Conservation (phyloP, 768 basidiomycete genomes). For the Lactarius hengduanensis region DNA sequence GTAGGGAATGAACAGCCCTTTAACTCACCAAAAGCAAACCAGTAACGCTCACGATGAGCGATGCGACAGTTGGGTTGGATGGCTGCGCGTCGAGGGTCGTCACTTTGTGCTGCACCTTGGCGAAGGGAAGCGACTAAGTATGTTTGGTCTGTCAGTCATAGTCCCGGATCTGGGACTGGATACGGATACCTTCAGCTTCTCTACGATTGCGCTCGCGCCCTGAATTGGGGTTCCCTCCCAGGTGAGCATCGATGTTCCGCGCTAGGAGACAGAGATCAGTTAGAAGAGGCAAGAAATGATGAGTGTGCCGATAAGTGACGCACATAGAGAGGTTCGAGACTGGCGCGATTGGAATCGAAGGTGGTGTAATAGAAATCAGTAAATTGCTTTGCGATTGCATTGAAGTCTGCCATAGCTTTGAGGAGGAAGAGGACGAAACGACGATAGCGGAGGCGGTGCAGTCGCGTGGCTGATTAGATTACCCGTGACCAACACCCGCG, state of each 20-base stretch:
- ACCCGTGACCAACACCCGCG: neutral
- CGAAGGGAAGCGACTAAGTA: constrained; percentile 68
- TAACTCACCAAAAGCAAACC: constrained; percentile 69
- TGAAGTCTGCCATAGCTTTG: constrained; percentile 66
- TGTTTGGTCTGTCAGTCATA: neutral
- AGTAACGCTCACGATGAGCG: constrained; percentile 83
- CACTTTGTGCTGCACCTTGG: constrained; percentile 75
- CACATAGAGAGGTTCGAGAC: constrained; percentile 74
- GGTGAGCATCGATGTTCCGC: constrained; percentile 77
- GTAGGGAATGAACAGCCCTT: neutral
- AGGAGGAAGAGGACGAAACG: neutral
- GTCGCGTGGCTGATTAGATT: constrained; percentile 24
- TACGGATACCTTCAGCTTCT: constrained; percentile 67
- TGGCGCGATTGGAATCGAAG: constrained; percentile 63
- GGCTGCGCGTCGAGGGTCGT: constrained; percentile 88
- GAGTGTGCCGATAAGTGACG: constrained; percentile 36
- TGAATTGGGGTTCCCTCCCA: constrained; percentile 66
- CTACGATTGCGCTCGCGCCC: constrained; percentile 55
- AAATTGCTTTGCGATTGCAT: constrained; percentile 74
- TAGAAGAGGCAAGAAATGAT: constrained; percentile 30
- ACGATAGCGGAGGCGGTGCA: neutral
- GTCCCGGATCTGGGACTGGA: neutral
- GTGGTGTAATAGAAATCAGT: constrained; percentile 78
- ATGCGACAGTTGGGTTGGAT: constrained; percentile 54
- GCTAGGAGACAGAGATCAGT: constrained; percentile 46